These are phyloP conservation scores for Fraxinus sp. DNA, from an alignment of 305 asterid genomes.

Conservation along the genomic window DNA sequence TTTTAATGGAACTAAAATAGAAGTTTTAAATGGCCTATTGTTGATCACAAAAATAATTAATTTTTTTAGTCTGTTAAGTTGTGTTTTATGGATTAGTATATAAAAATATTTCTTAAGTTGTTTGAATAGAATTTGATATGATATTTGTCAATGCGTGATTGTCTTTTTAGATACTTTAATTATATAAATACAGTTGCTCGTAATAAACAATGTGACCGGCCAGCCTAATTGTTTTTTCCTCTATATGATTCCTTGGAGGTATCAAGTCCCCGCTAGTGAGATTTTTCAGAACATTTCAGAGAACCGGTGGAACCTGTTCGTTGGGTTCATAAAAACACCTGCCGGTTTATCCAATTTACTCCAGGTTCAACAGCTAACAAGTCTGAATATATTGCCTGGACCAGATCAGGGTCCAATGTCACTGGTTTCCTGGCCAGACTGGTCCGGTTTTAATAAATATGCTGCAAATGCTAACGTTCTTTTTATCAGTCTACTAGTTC, in stretches of 20 bases:
- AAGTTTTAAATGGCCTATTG: background rate
- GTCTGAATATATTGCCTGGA: background rate
- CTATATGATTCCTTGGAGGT: background rate
- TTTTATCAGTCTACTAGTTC: background rate
- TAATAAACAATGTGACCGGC: background rate
- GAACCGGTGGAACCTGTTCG: background rate
- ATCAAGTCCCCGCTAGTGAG: background rate
- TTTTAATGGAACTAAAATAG: background rate
- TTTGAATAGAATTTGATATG: background rate
- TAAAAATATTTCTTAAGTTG: background rate
- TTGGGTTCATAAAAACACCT: background rate
- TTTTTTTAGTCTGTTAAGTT: background rate
- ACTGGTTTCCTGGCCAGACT: background rate
- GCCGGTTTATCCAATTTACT: background rate
- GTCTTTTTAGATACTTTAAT: background rate
- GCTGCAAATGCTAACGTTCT: background rate
- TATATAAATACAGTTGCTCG: background rate
- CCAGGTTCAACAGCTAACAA: background rate
- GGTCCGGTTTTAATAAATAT: background rate
- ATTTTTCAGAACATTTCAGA: background rate
- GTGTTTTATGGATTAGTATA: background rate
- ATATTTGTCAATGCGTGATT: background rate
- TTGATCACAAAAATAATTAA: background rate
- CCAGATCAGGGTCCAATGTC: background rate
- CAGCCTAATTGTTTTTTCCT: background rate